phyloP scores from a whole-genome alignment of 108 stramenopile genomes.

The Cyclostephanos tholiformis region DNA sequence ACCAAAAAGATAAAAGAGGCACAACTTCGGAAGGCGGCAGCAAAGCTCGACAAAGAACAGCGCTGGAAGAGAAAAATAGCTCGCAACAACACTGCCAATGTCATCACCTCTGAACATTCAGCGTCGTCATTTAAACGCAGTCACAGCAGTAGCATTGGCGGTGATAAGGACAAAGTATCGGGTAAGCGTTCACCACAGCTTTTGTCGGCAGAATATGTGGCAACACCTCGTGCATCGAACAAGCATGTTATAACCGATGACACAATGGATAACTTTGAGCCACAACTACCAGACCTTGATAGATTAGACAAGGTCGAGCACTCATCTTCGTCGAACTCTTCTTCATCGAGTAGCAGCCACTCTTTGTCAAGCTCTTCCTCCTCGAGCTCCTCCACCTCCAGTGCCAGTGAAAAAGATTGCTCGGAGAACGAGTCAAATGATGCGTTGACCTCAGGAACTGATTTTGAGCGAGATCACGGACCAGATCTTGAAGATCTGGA shows the following conservation, averaged over 20 bases:
- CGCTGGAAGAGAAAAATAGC: slow-evolving; percentile 25
- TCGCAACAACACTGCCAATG: slow-evolving; percentile 13
- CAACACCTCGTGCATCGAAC: slow-evolving; percentile 40
- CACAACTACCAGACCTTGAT: slow-evolving; percentile 14
- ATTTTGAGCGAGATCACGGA: slow-evolving; percentile 54
- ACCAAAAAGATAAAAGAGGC: slow-evolving; percentile 65
- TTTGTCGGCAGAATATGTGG: slow-evolving; percentile 8
- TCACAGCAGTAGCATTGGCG: slow-evolving; percentile 20
- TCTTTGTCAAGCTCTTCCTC: slow-evolving; percentile 82
- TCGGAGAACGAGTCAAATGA: slow-evolving; percentile 26
- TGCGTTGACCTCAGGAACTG: slow-evolving; percentile 59
- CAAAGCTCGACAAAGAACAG: slow-evolving; percentile 57
- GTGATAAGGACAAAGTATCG: slow-evolving; percentile 19
- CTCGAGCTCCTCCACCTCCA: slow-evolving; percentile 65
- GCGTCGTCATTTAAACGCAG: slow-evolving; percentile 14
- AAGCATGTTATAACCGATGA: slow-evolving; percentile 10
- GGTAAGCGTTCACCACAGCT: background rate
- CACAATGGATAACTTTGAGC: background rate
- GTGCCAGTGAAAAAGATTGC: slow-evolving; percentile 68
- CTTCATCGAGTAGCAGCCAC: slow-evolving; percentile 62
- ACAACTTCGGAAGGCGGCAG: slow-evolving; percentile 59
- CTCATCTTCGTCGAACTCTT: slow-evolving; percentile 53
- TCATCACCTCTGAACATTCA: background rate
- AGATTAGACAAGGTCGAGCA: slow-evolving; percentile 41
- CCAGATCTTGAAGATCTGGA: slow-evolving; percentile 76